Percentiles rank a stretch among this genome's conserved stretches.
Conservation (phyloP, 2,329 filamentous ascomycete species). For the Chaetothyriales sp. region DNA sequence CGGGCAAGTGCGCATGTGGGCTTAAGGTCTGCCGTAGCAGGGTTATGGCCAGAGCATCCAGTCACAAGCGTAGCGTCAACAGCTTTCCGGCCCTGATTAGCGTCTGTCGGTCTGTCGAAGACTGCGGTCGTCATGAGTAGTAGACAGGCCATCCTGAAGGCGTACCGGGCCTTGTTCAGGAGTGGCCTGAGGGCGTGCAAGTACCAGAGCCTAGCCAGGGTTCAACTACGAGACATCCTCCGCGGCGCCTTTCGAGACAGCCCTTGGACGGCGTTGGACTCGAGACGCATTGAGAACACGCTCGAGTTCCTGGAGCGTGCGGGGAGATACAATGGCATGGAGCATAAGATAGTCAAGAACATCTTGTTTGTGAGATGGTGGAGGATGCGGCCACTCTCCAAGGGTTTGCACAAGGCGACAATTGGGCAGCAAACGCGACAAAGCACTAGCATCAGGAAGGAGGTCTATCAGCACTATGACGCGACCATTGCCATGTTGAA, state of each 20-base stretch:
- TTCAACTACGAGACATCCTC: slow-evolving; percentile 35
- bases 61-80: not conserved
- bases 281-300: slow-evolving; percentile 30
- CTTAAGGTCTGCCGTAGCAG: too few species aligned
- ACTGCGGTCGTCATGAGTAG: slow-evolving; percentile 3
- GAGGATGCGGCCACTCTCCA: slow-evolving; percentile 24
- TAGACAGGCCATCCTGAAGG: slow-evolving; percentile 29
- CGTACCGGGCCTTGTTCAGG: slow-evolving; percentile 46
- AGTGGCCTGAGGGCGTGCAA: slow-evolving; percentile 41
- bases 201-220: slow-evolving; percentile 44
- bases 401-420: slow-evolving; percentile 16
- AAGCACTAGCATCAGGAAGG: slow-evolving; percentile 3
- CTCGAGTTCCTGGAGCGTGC: slow-evolving; percentile 33
- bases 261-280: slow-evolving; percentile 25
- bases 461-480: slow-evolving; percentile 26
- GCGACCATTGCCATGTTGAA: slow-evolving; percentile 34
- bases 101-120: not conserved
- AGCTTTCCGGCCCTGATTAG: not conserved
- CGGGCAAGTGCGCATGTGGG: too few species aligned
- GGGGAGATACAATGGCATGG: slow-evolving; percentile 26
- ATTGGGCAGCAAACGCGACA: slow-evolving; percentile 19
- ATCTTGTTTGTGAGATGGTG: slow-evolving; percentile 32
- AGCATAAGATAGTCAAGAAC: slow-evolving; percentile 36
- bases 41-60: too few species aligned
- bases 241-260: slow-evolving; percentile 30